Base-by-base conservation (phyloP, 2,329 filamentous ascomycete species). In the Xylaria sp. region DNA sequence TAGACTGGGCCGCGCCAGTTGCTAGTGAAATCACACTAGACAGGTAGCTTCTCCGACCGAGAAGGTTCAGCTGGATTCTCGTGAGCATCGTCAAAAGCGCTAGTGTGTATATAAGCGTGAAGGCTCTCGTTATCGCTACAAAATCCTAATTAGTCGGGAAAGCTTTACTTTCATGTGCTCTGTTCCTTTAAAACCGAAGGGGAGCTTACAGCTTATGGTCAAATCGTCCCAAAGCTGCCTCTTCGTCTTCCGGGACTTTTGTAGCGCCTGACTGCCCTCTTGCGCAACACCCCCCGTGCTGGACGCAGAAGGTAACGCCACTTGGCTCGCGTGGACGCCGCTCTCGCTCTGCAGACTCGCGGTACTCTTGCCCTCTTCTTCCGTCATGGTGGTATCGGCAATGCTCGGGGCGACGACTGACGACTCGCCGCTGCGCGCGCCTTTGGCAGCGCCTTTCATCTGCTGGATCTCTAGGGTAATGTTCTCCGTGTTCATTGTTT, bases 171-270 rank as follows among this genome's bases (percentile, higher is more conserved):
- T 15, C 1, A 28, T 2, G 39, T 20, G 34, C 25, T 46, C 39
- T 31, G n/a, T 50, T 46, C 12, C 15, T 25, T 12, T 25, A 25
- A 15, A 54, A 50, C 34, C n/a, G 23, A 31, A 31, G 52, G 64
- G 12, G 84, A 50, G 48, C 91, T 79, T 83, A 97, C 94, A 94
- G 82, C 91, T 94, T 74, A 98, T 97, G 78, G 97, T 98, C 81
- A 99, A 88, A 78, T 99, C 95, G 80, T 97, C 94, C 96, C 96
- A 99, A 54, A 99, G 85, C 83, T 98, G 94, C 59, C 93, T 89
- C 86, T 98, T 98, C 70, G 90, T 94, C 83, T 91, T 94, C 74
- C 84, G 85, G 31, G 82, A 74, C 80, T 90, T 93, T 69, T 87
- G 86, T 69, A 78, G 63, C 69, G 78, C 63, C 71, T 77, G 75